Evolutionary conservation across 2,329 filamentous ascomycete genomes (phyloP).

Genomic region (Colletotrichum lentis): DNA sequence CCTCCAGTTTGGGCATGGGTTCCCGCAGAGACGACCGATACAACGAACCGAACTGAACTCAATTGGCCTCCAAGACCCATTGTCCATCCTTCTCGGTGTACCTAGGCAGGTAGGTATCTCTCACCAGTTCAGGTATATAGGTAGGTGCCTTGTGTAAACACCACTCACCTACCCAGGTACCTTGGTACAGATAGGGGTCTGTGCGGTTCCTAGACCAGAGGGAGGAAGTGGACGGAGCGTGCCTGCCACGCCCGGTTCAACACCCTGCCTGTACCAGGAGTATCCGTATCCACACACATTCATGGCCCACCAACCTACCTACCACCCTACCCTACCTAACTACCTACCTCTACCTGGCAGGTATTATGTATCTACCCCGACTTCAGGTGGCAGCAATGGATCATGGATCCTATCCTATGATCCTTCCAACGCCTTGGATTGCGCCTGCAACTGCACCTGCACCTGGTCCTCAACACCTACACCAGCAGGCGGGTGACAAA

Average conservation of each 20-base stretch:
- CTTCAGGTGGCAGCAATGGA: constrained; percentile 32
- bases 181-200: no score
- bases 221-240: not conserved
- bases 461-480: constrained; percentile 6
- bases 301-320: constrained; percentile 7
- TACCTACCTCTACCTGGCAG: not conserved
- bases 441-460: constrained; percentile 6
- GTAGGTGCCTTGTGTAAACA: no score
- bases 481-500: no score
- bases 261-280: not conserved
- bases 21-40: no score
- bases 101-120: no score
- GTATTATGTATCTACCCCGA: constrained; percentile 16
- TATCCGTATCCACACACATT: constrained; percentile 2
- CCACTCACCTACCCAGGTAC: no score
- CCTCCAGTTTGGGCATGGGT: no score
- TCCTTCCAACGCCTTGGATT: constrained; percentile 16
- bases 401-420: constrained; percentile 8
- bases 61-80: no score
- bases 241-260: not conserved
- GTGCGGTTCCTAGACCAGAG: no score
- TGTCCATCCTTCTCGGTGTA: no score
- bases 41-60: no score
- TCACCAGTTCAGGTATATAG: no score
- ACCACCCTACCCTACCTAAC: not conserved